Base-by-base conservation (phyloP, 2,329 filamentous ascomycete genomes). In the Ophiostoma sp. region DNA sequence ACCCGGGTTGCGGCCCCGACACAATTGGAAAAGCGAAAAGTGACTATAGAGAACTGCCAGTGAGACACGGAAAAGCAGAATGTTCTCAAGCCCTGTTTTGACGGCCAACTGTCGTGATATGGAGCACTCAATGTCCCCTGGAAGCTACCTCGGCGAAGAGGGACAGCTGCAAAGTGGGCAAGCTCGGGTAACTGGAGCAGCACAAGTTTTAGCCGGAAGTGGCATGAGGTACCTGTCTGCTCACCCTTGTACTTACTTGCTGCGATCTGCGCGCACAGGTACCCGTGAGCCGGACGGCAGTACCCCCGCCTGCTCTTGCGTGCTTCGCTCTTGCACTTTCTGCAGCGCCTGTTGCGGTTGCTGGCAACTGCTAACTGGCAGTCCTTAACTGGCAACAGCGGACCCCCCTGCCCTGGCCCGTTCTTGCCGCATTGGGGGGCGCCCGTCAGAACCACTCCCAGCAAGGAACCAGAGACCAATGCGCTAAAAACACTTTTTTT, bases 101-200 rank as follows among this genome's bases (percentile, higher is more conserved):
- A 39, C n/a, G 11, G n/a, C 12, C 15, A 36, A 36, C 19, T 19
- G 61, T 28, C 12, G 17, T 28, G 36, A 45, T 15, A 12, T 52
- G 9, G n/a, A 55, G 50, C 50, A 55, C 50, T 22, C 19, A 25
- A n/a, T 9, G n/a, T 17, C 48, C 28, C 39, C 36, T 57, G 7
- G 22, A 17, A 71, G 74, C 69, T 59, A 69, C 75, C 75, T 76
- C 75, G 75, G 75, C 75, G 74, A 22, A 73, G 74, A 70, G 74
- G 72, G 75, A 75, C 48, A 31, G 48, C 61, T 66, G 57, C 48
- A 50, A 31, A 42, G 64, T 63, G 61, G 71, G 69, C 25, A 28
- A 71, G 75, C 74, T 76, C 75, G 75, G 75, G 50, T 72, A 64
- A 75, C 75, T 76, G 75, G 75, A 75, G 75, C 73, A 71, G 52